Conservation (phyloP, 495 filamentous ascomycete genomes). For the Hypoxylon lienhwacheense region DNA sequence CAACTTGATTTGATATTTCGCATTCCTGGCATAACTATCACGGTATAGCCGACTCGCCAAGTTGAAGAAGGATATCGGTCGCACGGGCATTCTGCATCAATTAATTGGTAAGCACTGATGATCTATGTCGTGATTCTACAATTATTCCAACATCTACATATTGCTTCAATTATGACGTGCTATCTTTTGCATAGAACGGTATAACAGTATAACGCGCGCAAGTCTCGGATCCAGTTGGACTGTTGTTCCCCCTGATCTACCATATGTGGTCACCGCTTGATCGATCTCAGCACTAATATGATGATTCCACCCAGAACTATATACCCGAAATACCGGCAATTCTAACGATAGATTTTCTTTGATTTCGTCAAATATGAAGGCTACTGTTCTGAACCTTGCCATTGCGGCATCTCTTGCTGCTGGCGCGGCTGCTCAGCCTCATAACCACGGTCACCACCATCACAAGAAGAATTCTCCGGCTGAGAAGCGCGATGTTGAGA, state of each 20-base stretch:
- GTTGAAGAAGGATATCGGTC: conserved; percentile 3
- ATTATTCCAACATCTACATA: not conserved
- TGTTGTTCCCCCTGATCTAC: conserved; percentile 14
- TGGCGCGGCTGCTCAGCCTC: conserved; percentile 49
- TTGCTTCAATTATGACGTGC: not conserved
- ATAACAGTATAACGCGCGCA: too few species aligned
- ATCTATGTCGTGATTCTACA: conserved; percentile 2
- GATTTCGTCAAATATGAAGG: conserved; percentile 49
- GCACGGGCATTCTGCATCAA: too few species aligned
- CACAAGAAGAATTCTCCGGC: conserved; percentile 43
- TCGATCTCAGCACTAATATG: too few species aligned
- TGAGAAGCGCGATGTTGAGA: conserved; percentile 49
- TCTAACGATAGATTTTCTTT: too few species aligned
- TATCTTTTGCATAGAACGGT: not conserved
- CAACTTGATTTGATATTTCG: conserved; percentile 7
- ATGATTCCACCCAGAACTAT: conserved; percentile 28
- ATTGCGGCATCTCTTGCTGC: conserved; percentile 51
- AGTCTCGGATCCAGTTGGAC: too few species aligned
- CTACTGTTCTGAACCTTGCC: conserved; percentile 45
- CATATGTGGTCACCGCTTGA: too few species aligned
- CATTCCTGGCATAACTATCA: conserved; percentile 15
- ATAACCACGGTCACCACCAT: conserved; percentile 50
- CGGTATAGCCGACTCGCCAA: not conserved
- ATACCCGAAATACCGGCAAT: too few species aligned
- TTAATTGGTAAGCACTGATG: conserved; percentile 22